phyloP scores from a whole-genome alignment of 2,329 filamentous ascomycete species.

The Fusarium heterosporum region DNA sequence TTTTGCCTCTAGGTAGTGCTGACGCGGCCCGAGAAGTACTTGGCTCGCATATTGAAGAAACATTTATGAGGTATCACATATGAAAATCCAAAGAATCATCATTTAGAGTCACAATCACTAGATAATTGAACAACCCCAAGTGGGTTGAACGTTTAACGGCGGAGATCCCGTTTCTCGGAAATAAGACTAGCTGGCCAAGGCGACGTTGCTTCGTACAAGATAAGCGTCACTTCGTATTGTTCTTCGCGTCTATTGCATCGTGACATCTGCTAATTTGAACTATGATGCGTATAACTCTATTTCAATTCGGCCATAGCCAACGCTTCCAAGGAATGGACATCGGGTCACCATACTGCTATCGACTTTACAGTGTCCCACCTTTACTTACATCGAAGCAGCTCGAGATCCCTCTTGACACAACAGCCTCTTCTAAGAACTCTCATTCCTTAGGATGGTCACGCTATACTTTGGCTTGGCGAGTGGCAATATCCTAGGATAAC shows the following conservation, averaged over 20 bases:
- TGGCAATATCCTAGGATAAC: slow-evolving; percentile 5
- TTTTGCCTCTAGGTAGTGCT: slow-evolving; percentile 21
- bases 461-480: background rate
- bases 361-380: background rate
- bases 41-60: slow-evolving; percentile 2
- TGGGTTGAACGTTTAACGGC: background rate
- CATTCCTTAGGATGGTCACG: background rate
- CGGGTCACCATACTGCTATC: background rate
- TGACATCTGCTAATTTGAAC: slow-evolving; percentile 15
- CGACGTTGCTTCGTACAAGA: slow-evolving; percentile 4
- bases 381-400: background rate
- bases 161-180: background rate
- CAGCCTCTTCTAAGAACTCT: slow-evolving; percentile 12
- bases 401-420: background rate
- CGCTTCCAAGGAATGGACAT: background rate
- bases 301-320: background rate
- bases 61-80: slow-evolving; percentile 23
- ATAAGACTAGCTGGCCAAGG: slow-evolving; percentile 3
- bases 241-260: slow-evolving; percentile 2
- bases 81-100: slow-evolving; percentile 10
- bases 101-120: slow-evolving; percentile 1
- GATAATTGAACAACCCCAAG: background rate
- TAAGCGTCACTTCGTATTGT: slow-evolving; percentile 17
- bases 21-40: slow-evolving; percentile 34
- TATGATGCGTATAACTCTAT: slow-evolving; percentile 11